These are phyloP conservation scores for Penicillium sp. DNA, from an alignment of 2,329 filamentous ascomycete genomes.

Conservation along the genomic window DNA sequence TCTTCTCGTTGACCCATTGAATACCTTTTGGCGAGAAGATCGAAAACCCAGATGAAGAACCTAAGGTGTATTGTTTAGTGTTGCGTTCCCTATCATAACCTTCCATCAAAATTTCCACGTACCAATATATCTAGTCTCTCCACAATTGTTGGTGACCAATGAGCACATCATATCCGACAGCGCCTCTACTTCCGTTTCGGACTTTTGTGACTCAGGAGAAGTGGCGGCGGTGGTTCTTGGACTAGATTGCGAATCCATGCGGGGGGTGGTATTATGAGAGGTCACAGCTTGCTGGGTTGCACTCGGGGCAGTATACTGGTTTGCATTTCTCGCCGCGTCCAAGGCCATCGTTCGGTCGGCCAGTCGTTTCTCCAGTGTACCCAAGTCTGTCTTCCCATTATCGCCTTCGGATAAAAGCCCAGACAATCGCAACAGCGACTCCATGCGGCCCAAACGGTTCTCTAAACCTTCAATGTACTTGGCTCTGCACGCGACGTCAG, in stretches of 20 bases:
- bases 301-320: constrained; percentile 27
- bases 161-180: constrained; percentile 99
- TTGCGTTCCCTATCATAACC: background rate
- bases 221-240: constrained; percentile 53
- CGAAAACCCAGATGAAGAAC: constrained; percentile 95
- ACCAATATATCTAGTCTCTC: constrained; percentile 96
- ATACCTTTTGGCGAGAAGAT: constrained; percentile 99
- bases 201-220: constrained; percentile 55
- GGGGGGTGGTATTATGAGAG: constrained; percentile 49
- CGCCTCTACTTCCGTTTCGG: constrained; percentile 74
- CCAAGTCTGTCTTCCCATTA: constrained; percentile 80
- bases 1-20: constrained; percentile 97
- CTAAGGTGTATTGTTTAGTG: constrained; percentile 44
- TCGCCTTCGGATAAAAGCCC: constrained; percentile 85
- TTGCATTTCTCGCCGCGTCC: constrained; percentile 38
- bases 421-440: constrained; percentile 82
- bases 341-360: constrained; percentile 50
- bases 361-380: constrained; percentile 77
- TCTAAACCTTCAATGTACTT: constrained; percentile 98
- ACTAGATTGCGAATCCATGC: constrained; percentile 48
- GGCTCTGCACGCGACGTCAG: constrained; percentile 57
- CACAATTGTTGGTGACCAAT: constrained; percentile 88
- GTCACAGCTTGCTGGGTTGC: constrained; percentile 32
- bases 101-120: constrained; percentile 27
- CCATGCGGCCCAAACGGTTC: constrained; percentile 93